Conservation (phyloP, 2,329 filamentous ascomycete genomes). For the Didymosphaeria variabile region DNA sequence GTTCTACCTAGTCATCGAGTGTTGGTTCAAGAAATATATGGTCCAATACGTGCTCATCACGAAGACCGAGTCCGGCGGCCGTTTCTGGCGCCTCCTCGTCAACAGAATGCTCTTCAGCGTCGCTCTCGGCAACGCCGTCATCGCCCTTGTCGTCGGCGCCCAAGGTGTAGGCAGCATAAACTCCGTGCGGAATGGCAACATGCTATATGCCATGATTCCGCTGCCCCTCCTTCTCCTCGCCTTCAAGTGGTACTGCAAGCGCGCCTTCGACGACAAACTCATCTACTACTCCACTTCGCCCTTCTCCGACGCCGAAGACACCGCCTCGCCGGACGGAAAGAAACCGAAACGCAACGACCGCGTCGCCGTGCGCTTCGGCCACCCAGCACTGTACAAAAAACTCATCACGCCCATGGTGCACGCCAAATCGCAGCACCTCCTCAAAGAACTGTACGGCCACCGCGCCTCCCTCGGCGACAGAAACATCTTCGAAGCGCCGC, state of each 20-base stretch:
- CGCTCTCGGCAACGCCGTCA: conserved; percentile 78
- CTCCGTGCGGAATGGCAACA: conserved; percentile 48
- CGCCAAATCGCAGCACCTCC: conserved; percentile 83
- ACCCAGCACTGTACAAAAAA: conserved; percentile 83
- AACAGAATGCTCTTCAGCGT: conserved; percentile 89
- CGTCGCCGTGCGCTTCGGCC: conserved; percentile 80
- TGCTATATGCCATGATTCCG: conserved; percentile 76
- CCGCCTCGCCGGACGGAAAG: conserved; percentile 49
- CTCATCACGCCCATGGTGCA: conserved; percentile 80
- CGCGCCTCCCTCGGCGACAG: conserved; percentile 67
- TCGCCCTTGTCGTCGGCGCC: conserved; percentile 79
- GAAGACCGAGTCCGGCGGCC: conserved; percentile 92
- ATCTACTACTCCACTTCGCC: conserved; percentile 76
- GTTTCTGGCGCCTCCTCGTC: conserved; percentile 89
- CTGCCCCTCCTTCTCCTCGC: conserved; percentile 78
- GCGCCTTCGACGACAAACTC: conserved; percentile 78
- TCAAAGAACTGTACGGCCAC: conserved; percentile 83
- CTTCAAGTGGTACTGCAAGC: conserved; percentile 87
- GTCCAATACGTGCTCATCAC: conserved; percentile 87
- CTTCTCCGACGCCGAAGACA: conserved; percentile 60
- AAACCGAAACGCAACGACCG: conserved; percentile 62
- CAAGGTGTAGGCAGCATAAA: conserved; percentile 63
- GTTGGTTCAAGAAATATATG: conserved; percentile 92
- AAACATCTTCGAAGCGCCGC: conserved; percentile 37
- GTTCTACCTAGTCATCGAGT: conserved; percentile 86